phyloP scores from a whole-genome alignment of 2,329 filamentous ascomycete genomes.

The Colletotrichum theobromicola region DNA sequence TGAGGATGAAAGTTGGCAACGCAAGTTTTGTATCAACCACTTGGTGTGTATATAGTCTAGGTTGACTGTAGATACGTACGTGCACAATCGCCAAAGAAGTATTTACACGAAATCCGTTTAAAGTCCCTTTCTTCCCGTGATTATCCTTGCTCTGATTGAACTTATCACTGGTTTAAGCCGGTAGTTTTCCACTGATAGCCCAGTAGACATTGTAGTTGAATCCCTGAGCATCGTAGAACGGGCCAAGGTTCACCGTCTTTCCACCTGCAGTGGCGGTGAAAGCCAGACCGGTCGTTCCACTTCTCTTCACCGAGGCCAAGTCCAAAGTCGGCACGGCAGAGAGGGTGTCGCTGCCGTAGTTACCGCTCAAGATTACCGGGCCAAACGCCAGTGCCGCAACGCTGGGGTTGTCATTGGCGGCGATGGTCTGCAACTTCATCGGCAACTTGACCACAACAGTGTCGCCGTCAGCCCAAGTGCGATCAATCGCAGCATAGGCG shows the following conservation, averaged over 20 bases:
- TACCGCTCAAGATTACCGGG: constrained; percentile 47
- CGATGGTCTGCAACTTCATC: constrained; percentile 46
- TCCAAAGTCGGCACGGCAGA: constrained; percentile 32
- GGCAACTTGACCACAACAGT: constrained; percentile 47
- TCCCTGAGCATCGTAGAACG: constrained; percentile 46
- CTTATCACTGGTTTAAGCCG: neutral
- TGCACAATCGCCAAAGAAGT: neutral
- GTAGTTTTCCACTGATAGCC: constrained; percentile 21
- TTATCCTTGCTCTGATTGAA: neutral
- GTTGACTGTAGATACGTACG: neutral
- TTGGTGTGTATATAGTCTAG: neutral
- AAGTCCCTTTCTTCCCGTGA: neutral
- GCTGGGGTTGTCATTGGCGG: constrained; percentile 50
- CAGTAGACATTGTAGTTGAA: constrained; percentile 50
- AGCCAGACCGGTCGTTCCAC: constrained; percentile 25
- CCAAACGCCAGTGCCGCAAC: constrained; percentile 53
- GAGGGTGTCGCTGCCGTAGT: constrained; percentile 42
- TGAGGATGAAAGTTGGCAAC: neutral
- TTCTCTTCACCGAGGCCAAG: constrained; percentile 31
- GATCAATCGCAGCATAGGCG: constrained; percentile 43
- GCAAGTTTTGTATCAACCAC: neutral
- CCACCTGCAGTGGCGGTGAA: constrained; percentile 38
- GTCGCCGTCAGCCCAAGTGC: constrained; percentile 49
- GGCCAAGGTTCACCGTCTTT: constrained; percentile 34
- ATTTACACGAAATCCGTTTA: neutral